Base-by-base conservation (phyloP, 208 protist species). In the Eutreptiella sp. region DNA sequence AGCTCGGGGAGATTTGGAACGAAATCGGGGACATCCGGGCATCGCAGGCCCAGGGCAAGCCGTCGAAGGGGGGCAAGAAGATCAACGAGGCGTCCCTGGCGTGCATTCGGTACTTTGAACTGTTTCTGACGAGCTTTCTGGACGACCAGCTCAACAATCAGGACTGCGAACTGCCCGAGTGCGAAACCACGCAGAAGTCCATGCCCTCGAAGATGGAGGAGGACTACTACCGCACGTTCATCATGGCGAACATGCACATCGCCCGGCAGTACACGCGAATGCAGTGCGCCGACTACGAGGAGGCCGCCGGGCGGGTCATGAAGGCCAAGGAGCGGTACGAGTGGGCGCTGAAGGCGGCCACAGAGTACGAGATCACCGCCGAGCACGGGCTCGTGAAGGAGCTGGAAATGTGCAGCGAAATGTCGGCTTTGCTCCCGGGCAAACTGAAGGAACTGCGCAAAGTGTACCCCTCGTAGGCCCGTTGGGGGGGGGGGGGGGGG, bases 51-150 rank as follows among this genome's bases (percentile, higher is more conserved):
- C 70, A 68, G 24, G 81, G 84, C 32, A 81, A 72, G 50, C 77
- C 83, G 7, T 77, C 63, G 33, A 79, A 89, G 53, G n/a, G n/a
- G n/a, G n/a, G n/a, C n/a, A 68, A 64, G 34, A 65, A 68, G 5
- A 69, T 86, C 60, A 92, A 92, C 67, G 64, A 42, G 0, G 61
- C 89, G 39, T 76, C 82, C 46, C 50, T 53, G 31, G 76, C 70
- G 42, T 71, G 73, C 32, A 36, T 79, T 46, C 41, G 55, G 1
- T 80, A 80, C 48, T 89, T 81, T 66, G 50, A 63, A 19, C 64
- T 72, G n/a, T 92, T 92, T 68, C 80, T 70, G 38, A 75, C 84
- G 43, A 87, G 80, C 47, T 92, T 81, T 46, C 80, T 79, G 19
- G 53, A 60, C n/a, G 72, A 73, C 19, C 46, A 46, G n/a, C n/a